Evolutionary conservation across 768 basidiomycete genomes (phyloP).

Genomic region (Tulasnella calospora): DNA sequence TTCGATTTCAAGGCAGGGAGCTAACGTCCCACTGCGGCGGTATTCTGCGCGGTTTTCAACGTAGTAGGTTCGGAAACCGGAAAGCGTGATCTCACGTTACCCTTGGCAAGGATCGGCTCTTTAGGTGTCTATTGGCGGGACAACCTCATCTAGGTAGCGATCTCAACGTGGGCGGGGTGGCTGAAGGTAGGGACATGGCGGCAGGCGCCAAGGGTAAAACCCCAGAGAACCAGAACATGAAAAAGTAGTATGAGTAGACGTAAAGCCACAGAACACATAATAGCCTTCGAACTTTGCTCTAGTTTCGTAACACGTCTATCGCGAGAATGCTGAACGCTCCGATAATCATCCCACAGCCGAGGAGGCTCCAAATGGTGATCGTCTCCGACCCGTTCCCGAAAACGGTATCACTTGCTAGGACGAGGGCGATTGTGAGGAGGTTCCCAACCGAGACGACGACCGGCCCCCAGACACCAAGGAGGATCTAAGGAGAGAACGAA

Average conservation of each 20-base stretch:
- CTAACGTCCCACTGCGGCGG: no score
- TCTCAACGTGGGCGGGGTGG: background rate
- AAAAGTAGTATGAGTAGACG: background rate
- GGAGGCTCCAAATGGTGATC: constrained; percentile 64
- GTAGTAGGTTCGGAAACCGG: background rate
- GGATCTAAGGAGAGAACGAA: constrained; percentile 45
- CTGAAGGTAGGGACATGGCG: background rate
- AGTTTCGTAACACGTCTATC: constrained; percentile 43
- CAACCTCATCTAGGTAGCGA: background rate
- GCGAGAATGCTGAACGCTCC: constrained; percentile 76
- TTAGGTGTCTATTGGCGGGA: background rate
- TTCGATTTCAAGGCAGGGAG: no score
- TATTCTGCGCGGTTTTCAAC: background rate
- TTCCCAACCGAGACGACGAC: constrained; percentile 83
- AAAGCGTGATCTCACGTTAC: background rate
- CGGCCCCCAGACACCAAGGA: constrained; percentile 83
- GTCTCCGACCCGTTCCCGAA: constrained; percentile 60
- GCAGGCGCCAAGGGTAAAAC: background rate
- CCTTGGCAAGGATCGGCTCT: background rate
- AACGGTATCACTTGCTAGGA: constrained; percentile 70
- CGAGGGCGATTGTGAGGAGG: constrained; percentile 84
- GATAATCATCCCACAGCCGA: constrained; percentile 75
- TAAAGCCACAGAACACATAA: background rate
- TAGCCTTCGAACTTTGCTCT: background rate
- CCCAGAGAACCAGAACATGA: background rate